These are phyloP conservation scores for Cordyceps javanica DNA, from an alignment of 2,329 filamentous ascomycete species.

Conservation along the genomic window DNA sequence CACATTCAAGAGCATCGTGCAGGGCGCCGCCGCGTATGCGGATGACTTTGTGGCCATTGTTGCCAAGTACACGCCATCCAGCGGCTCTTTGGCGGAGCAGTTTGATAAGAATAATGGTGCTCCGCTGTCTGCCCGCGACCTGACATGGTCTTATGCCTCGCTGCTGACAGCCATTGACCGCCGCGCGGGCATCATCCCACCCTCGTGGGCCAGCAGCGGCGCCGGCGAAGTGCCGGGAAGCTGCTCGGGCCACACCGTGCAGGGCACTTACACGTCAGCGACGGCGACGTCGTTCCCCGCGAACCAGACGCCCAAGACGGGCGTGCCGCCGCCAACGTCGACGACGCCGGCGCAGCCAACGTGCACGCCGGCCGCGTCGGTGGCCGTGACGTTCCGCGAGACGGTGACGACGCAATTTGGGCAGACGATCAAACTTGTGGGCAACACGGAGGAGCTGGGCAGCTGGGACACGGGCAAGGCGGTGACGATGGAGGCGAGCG, in stretches of 20 bases:
- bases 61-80: conserved; percentile 52
- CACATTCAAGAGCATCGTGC: conserved; percentile 49
- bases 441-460: conserved; percentile 53
- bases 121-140: conserved; percentile 57
- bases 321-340: conserved; percentile 17
- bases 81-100: conserved; percentile 64
- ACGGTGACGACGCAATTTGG: conserved; percentile 51
- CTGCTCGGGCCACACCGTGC: conserved; percentile 41
- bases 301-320: conserved; percentile 38
- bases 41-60: conserved; percentile 58
- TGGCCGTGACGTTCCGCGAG: conserved; percentile 59
- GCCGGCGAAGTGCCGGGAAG: conserved; percentile 41
- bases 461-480: conserved; percentile 53
- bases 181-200: conserved; percentile 48
- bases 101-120: conserved; percentile 47
- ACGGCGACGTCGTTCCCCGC: conserved; percentile 44
- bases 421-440: conserved; percentile 60
- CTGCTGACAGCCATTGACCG: conserved; percentile 59
- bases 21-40: conserved; percentile 52
- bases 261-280: conserved; percentile 46
- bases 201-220: conserved; percentile 46
- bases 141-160: conserved; percentile 70
- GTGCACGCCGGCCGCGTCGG: conserved; percentile 36
- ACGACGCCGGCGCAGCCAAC: conserved; percentile 17
- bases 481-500: conserved; percentile 48